Percentiles rank a stretch among this genome's conserved stretches.
Evolutionary conservation across 768 basidiomycete genomes (phyloP).

Genomic region (Leccinellum albellum): DNA sequence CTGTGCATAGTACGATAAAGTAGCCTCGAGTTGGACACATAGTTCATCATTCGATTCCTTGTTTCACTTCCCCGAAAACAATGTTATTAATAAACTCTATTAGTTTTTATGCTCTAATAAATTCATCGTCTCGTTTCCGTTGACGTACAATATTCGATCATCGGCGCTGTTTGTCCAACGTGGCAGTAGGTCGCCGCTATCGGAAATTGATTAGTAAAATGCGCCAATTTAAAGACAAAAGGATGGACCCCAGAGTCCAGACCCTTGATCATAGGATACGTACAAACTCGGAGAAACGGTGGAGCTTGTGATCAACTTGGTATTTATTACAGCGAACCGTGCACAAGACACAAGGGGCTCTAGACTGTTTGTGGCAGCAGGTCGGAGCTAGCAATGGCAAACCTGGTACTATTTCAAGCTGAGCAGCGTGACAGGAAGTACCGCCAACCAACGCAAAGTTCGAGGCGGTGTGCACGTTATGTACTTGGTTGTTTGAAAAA

Average conservation of each 20-base stretch:
- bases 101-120: conserved; percentile 5
- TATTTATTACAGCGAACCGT: not conserved
- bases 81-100: not conserved
- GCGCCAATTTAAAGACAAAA: not conserved
- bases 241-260: not conserved
- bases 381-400: not conserved
- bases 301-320: not conserved
- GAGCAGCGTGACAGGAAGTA: not conserved
- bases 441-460: not conserved
- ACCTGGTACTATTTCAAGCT: not conserved
- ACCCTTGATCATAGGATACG: not conserved
- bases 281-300: not conserved
- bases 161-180: too few relatives aligned
- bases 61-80: not conserved
- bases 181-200: not conserved
- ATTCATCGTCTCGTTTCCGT: not conserved
- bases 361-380: not conserved
- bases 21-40: not conserved
- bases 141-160: not conserved
- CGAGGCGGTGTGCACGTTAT: not conserved
- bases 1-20: conserved; percentile 19
- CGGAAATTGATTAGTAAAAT: not conserved
- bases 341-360: not conserved
- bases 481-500: not conserved
- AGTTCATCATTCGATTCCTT: conserved; percentile 3